Evolutionary conservation across 23 red algal genomes (phyloP), one percentile per base, ranked within the genome.

Genomic region (Gracilaria domingensis): DNA sequence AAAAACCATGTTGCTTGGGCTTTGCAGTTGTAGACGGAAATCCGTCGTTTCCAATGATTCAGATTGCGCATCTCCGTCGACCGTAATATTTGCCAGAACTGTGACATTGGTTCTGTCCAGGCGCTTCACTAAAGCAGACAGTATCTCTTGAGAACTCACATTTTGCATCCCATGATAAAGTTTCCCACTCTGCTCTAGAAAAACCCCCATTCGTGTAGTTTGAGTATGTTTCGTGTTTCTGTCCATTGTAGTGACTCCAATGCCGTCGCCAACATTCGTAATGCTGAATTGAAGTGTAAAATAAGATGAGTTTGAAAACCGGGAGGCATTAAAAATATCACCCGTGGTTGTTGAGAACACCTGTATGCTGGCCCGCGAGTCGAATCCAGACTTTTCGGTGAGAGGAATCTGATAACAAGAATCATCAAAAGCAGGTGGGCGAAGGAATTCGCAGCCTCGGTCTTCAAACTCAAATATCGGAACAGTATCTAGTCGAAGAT

Each of bases 381-480:
- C 65, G 65, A 70, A 70, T 3, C 65, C 65, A 70, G 65, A 4
- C 65, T 70, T 70, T 36, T 70, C 65, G 6, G 65, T 70, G 35
- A 70, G 35, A 70, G 25, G 14, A 34, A 70, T 26, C 18, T 70
- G 12, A 4, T 70, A 3, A 70, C 28, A 70, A 34, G 65, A 4
- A 33, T 34, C 35, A 17, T 12, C 25, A 16, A 34, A 4, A 11
- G 5, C 65, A 70, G 23, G 65, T 38, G 28, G 2, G 4, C 4
- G 12, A 33, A 70, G 25, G 65, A 70, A 12, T 36, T 38, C 65
- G 16, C 65, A 70, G 65, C 65, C 65, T 70, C 65, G 65, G 30
- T 34, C 30, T 34, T 70, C 65, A 70, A 70, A 70, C 13, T 70
- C 30, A 45, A 45, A 45, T 45, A 45, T 45, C 42, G 42, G 42